Evolutionary conservation across 495 filamentous ascomycete species (phyloP).

Genomic region (Neurospora intermedia): DNA sequence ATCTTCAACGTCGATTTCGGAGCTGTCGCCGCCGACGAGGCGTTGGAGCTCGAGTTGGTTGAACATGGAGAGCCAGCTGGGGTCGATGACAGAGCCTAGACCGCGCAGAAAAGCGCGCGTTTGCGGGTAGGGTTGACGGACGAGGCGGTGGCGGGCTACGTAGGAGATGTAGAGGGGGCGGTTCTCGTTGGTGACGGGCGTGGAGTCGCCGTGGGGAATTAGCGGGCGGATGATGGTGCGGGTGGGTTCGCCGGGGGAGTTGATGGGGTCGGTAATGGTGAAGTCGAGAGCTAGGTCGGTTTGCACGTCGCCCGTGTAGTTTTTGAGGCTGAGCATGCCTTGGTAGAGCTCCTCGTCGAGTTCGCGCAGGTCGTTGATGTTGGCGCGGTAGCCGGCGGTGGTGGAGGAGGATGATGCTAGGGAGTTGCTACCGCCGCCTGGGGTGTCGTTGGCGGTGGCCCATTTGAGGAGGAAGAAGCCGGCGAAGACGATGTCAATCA

Average conservation of each 20-base stretch:
- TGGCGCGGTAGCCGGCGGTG: constrained; percentile 69
- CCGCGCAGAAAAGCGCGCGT: constrained; percentile 82
- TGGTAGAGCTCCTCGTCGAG: constrained; percentile 91
- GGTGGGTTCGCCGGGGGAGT: constrained; percentile 36
- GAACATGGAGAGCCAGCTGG: constrained; percentile 94
- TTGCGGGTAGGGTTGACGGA: constrained; percentile 63
- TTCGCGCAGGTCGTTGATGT: constrained; percentile 85
- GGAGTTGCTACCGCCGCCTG: constrained; percentile 74
- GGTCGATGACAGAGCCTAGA: constrained; percentile 77
- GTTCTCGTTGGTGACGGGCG: constrained; percentile 82
- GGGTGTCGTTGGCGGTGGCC: constrained; percentile 53
- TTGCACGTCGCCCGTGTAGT: constrained; percentile 67
- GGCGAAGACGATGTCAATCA: constrained; percentile 89
- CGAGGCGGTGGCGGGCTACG: constrained; percentile 76
- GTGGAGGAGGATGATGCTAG: constrained; percentile 82
- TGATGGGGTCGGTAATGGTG: constrained; percentile 72
- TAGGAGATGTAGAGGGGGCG: constrained; percentile 88
- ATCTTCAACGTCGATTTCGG: constrained; percentile 80
- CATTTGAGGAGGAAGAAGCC: constrained; percentile 95
- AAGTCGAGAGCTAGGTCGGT: constrained; percentile 78
- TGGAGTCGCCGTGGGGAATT: constrained; percentile 61
- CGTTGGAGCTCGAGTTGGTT: constrained; percentile 92
- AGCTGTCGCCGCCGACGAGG: constrained; percentile 74
- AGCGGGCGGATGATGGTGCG: constrained; percentile 61
- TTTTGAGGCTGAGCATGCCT: constrained; percentile 80